Base-by-base conservation (phyloP, 176 grass and related monocot species). In the maize (Zea mays) region DNA sequence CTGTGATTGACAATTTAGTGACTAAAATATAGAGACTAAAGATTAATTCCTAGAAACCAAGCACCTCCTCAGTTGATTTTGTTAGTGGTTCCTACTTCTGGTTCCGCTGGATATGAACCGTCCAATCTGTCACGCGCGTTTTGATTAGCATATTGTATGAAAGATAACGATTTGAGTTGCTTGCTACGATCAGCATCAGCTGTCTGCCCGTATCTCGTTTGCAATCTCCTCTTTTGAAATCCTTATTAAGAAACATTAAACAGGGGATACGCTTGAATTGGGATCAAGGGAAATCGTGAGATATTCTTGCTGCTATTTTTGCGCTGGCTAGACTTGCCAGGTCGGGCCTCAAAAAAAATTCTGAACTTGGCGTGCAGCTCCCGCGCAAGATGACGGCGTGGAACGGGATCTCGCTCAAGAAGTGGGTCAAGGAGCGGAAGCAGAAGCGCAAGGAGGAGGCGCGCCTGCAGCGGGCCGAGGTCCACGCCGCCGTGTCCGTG, bases 381-480 rank as follows among this genome's bases (percentile, higher is more conserved):
- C 86, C 80, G 46, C 92, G 80, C 64, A 93, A 95, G 79, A 90
- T 99, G 67, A 46, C 85, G 5, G 75, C 92, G 16, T 99, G 92
- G 96, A 95, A 86, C 44, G 81, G 83, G 34, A 81, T 92, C 55
- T 90, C 85, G 50, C 83, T 95, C 41, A 99, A 95, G 85, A 99
- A 99, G 76, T 95, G 96, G 96, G 80, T 99, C 33, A 99, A 92
- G 87, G 96, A 99, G 75, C 84, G 89, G 61, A 95, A 99, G 82
- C 96, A 88, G 77, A 93, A 82, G 81, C 89, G 96, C 69, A 99
- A 99, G 84, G 92, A 95, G 57, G 90, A 90, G 19, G 87, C 87
- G 72, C 87, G 96, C 27, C 83, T 99, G 69, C 90, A 90, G 39
- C 82, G 73, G 52, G 96, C 96, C 11, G 92, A 99, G 86, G 85